phyloP scores from a whole-genome alignment of 2,329 filamentous ascomycete species.

The Penicillium freii region DNA sequence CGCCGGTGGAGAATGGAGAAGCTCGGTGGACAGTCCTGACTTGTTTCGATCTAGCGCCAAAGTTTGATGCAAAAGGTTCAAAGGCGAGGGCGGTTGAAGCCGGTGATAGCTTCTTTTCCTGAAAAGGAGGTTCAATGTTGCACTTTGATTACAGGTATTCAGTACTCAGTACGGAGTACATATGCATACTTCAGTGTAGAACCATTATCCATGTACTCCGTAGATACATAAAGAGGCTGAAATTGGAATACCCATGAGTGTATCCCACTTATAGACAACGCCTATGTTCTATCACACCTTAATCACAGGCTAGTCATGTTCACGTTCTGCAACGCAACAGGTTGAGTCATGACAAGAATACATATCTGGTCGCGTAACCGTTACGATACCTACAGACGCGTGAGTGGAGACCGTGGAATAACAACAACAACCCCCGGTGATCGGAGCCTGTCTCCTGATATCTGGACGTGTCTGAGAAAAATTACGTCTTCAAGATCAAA shows the following conservation, averaged over 20 bases:
- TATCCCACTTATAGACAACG: not conserved
- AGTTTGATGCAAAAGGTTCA: conserved; percentile 14
- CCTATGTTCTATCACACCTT: not conserved
- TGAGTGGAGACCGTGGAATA: not conserved
- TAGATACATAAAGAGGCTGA: not conserved
- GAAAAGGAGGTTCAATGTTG: conserved; percentile 10
- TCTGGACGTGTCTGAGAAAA: not conserved
- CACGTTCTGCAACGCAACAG: not conserved
- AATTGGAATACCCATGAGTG: no score
- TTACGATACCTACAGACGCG: conserved; percentile 2
- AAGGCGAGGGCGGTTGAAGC: conserved; percentile 29
- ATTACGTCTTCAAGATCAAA: not conserved
- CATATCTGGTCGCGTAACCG: not conserved
- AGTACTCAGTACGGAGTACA: not conserved
- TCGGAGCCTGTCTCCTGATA: not conserved
- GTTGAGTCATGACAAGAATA: not conserved
- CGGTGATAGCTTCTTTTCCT: conserved; percentile 17
- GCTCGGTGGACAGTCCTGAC: conserved; percentile 7
- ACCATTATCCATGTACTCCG: not conserved
- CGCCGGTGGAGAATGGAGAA: conserved; percentile 7
- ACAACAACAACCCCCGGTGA: not conserved
- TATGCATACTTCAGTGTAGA: not conserved
- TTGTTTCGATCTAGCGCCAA: conserved; percentile 9
- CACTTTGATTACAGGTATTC: conserved; percentile 9
- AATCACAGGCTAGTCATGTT: not conserved